Evolutionary conservation across 106 monocot genomes (phyloP), one percentile per base, ranked within the genome.

Genomic region (Apostasia shenzhenica): DNA sequence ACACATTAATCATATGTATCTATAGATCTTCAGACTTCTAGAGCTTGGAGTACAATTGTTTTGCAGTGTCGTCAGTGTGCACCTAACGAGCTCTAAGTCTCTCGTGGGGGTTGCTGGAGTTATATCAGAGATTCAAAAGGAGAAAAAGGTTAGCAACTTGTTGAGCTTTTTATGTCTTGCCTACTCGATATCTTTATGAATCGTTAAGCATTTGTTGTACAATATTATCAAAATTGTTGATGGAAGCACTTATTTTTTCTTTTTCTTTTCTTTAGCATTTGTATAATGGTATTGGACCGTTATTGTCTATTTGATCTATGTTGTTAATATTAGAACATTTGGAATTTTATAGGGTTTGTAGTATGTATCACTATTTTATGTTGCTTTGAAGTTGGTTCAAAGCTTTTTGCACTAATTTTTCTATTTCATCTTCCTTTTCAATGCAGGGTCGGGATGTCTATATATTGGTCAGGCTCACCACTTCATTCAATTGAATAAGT

Each of bases 71-170:
- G 76, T 93, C 51, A 88, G 99, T 63, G 87, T 99, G 49, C 99
- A 99, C 70, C 76, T 99, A 78, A 99, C 93, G 54, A 99, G 99
- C 79, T 99, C 99, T 55, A 99, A 99, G 60, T 99, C 99, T 63
- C 78, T 99, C 61, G 99, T 90, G 14, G 99, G 99, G 41, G 85
- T 99, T 81, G 41, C 81, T 73, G 99, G 99, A 42, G 93, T 99
- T 54, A 93, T 99, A 81, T 83, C 87, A 46, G 89, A 87, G 70
- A 93, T 99, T 72, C 87, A 93, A 57, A 87, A 83, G 71, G 90
- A 99, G 82, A 99, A 87, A 83, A 99, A 99, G 99, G 99, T 97
- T 12, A 26, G 13, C 70, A 3, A 57, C 61, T 63, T 68, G 54
- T 71, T 67, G 7, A 44, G 12, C 57, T 68, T 44, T 39, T 51